Conservation (phyloP, 225 moss, liverwort and hornwort genomes). For the Physcomitrellopsis africana region DNA sequence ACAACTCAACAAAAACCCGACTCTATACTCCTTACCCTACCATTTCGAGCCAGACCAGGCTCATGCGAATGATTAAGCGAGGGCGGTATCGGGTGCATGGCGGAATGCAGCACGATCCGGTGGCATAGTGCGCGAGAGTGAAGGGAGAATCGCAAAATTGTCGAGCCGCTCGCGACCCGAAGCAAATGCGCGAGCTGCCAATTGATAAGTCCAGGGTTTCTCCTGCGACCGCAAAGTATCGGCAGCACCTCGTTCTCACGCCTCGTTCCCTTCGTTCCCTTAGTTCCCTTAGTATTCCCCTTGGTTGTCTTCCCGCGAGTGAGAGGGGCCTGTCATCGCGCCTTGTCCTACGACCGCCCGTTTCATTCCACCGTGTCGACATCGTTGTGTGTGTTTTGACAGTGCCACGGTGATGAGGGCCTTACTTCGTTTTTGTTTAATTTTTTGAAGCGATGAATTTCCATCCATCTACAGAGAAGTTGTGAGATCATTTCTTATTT, state of each 20-base stretch:
- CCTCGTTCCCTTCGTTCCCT: too few relatives aligned
- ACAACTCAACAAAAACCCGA: neutral
- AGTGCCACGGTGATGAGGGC: too few relatives aligned
- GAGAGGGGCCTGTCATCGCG: too few relatives aligned
- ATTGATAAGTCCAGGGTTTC: slow-evolving; percentile 16
- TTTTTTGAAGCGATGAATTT: too few relatives aligned
- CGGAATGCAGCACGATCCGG: slow-evolving; percentile 7
- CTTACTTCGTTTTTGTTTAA: too few relatives aligned
- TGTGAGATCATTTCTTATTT: too few relatives aligned
- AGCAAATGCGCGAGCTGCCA: slow-evolving; percentile 13
- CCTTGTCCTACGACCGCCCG: too few relatives aligned
- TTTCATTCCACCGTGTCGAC: too few relatives aligned
- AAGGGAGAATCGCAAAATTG: neutral
- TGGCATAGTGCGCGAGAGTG: neutral
- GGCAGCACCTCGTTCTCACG: neutral
- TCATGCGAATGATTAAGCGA: neutral
- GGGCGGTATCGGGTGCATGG: neutral
- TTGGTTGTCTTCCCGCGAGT: too few relatives aligned
- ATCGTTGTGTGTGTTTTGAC: too few relatives aligned
- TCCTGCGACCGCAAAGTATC: slow-evolving; percentile 29
- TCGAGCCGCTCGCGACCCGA: slow-evolving; percentile 10
- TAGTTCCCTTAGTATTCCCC: too few relatives aligned
- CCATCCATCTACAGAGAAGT: too few relatives aligned
- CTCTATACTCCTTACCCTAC: neutral
- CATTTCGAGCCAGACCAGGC: neutral